Evolutionary conservation across 2,329 filamentous ascomycete genomes (phyloP).

Genomic region (Aspergillus japonicus): DNA sequence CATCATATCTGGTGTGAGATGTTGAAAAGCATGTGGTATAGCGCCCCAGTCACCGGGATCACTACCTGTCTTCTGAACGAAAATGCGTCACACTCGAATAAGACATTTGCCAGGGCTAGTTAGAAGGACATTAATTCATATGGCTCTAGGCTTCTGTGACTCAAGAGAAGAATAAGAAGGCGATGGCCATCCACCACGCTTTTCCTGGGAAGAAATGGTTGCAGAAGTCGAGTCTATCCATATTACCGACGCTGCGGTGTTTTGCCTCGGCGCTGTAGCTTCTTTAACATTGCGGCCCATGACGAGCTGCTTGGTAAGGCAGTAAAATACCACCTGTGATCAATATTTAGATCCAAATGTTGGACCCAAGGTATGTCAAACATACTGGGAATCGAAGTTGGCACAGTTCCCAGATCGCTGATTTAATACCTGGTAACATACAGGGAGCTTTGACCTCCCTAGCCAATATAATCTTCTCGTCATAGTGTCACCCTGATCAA

Average conservation of each 20-base stretch:
- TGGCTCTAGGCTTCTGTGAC: too few species aligned
- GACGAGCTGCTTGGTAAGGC: conserved; percentile 6
- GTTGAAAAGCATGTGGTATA: too few species aligned
- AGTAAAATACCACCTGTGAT: background rate
- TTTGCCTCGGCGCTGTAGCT: background rate
- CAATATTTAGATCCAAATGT: background rate
- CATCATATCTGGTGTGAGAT: too few species aligned
- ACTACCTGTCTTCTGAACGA: too few species aligned
- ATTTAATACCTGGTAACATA: background rate
- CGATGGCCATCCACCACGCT: too few species aligned
- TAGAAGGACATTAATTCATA: too few species aligned
- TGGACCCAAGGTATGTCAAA: background rate
- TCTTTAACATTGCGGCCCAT: conserved; percentile 8
- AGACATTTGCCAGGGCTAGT: too few species aligned
- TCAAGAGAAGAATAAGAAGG: too few species aligned
- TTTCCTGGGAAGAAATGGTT: background rate
- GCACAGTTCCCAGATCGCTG: background rate
- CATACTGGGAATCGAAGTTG: background rate
- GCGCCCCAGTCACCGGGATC: too few species aligned
- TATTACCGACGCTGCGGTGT: background rate
- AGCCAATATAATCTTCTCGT: background rate
- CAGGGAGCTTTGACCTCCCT: background rate
- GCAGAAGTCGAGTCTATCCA: background rate
- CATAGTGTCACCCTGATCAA: background rate
- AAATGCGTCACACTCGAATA: too few species aligned